A percentile compares a stretch with the other conserved stretches of the same genome.
phyloP scores from a whole-genome alignment of 208 protist genomes.

The Leishmania arabica region DNA sequence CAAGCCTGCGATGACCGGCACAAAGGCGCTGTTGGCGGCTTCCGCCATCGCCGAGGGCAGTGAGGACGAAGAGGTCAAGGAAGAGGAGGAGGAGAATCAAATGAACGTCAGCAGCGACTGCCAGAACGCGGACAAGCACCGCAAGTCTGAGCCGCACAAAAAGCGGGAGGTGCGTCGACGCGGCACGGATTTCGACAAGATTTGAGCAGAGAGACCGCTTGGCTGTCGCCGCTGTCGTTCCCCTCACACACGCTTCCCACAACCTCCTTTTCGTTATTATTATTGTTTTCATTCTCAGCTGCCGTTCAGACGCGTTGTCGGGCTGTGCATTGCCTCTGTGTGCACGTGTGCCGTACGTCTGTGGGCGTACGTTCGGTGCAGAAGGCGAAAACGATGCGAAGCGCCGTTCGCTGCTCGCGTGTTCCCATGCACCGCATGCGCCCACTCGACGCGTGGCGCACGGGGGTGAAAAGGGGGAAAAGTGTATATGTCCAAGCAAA shows the following conservation, averaged over 20 bases:
- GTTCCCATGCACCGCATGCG: not conserved
- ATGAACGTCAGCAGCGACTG: not conserved
- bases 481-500: not conserved
- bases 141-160: constrained; percentile 8
- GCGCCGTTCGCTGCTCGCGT: not conserved
- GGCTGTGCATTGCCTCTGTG: not conserved
- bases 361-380: not conserved
- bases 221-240: not conserved
- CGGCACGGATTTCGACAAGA: constrained; percentile 20
- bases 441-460: not conserved
- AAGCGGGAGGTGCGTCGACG: constrained; percentile 24
- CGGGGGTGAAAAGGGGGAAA: not conserved
- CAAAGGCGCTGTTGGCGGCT: not conserved
- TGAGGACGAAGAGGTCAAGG: not conserved
- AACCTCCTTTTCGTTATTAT: not conserved
- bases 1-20: not conserved
- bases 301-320: not conserved
- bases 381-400: not conserved
- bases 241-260: not conserved
- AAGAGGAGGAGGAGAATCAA: not conserved
- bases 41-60: not conserved
- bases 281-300: not conserved
- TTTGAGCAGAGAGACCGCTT: not conserved
- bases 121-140: not conserved
- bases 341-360: not conserved